Evolutionary conservation across 1,139 yeast genomes (phyloP), one percentile per base, ranked within the genome.

Genomic region (Yamadazyma pseudoaaseri): DNA sequence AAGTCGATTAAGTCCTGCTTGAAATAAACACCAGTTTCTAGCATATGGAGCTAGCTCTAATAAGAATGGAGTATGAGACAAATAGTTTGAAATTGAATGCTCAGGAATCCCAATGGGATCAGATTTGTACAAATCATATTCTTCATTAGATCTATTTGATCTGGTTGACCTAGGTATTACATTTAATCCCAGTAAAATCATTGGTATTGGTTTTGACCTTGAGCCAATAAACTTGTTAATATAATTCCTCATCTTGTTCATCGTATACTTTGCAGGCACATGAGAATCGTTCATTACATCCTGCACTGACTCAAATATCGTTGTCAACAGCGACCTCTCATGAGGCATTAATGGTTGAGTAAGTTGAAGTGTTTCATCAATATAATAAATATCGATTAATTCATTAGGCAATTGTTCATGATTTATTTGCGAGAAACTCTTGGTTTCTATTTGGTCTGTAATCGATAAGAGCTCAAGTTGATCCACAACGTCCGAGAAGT

Each of bases 391-490:
- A 47, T 54, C 69, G 1, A 67, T 48, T 23, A 68, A 56, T 36
- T 75, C 73, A 32, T 73, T 69, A 2, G 43, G 41, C 18, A 60
- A 56, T 3, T 41, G 36, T 1, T 62, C 65, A 36, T 70, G 73
- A 3, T 49, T 49, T 10, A 75, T 42, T 24, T 52, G 52, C 0
- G 83, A 73, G n/a, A 42, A 44, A 9, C 65, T 48, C 27, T 51
- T 44, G 1, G 47, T 39, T 2, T 51, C 49, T 9, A 76, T 47
- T 2, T 69, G 42, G 45, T 77, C 80, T 2, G 65, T 46, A 5
- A 45, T 30, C 0, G 81, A 75, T 5, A 57, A 41, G 1, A 55
- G 26, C 7, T 76, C 79, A 3, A 61, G 29, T 4, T 46, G 27
- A 1, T 37, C 20, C 1, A 55, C 36, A 7, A 49, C 18, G 3